Base-by-base conservation (phyloP, 1,139 yeast genomes). In the Zygoascus sp. region DNA sequence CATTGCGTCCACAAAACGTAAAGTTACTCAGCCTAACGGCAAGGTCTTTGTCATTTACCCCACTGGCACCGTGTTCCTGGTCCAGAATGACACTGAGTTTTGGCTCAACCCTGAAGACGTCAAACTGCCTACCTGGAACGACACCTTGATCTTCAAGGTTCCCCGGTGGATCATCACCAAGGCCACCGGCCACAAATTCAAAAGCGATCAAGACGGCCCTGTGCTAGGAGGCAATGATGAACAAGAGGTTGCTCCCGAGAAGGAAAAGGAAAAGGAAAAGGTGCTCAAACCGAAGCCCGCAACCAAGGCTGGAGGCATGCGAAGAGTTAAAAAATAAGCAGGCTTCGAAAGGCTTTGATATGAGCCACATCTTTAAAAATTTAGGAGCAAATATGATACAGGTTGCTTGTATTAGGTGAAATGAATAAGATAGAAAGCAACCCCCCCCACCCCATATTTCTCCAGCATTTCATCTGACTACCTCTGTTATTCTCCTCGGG, bases 1-100 rank as follows among this genome's bases (percentile, higher is more conserved):
- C 13, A 48, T 61, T 6, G 58, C 65, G 3, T 52, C 60, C 11
- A 41, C 62, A 61, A 66, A 62, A 58, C 58, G 60, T 22, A 57
- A 58, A 42, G 69, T 73, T 27, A 69, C 67, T 17, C 53, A 62
- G 27, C 67, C 63, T 34, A 67, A 70, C 44, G 88, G 85, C 2
- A 80, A 78, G 59, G 70, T 73, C 34, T 82, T 89, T 55, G 56
- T 79, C 39, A 83, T 89, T 2, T 76, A 80, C 51, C 74, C 82
- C 19, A 80, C 79, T 48, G 95, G 95, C n/a, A 66, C 70, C 2
- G 89, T 89, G 10, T 80, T 70, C 62, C 66, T 83, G 37, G 64
- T 80, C 15, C 65, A 66, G n/a, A 75, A 73, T 35, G 76, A 72
- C 9, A 56, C 51, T 1, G 68, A 69, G 47, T 59, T 65, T 27